phyloP scores from a whole-genome alignment of 371 early-diverging fungal species.

The Quaeritorhiza haematococci region DNA sequence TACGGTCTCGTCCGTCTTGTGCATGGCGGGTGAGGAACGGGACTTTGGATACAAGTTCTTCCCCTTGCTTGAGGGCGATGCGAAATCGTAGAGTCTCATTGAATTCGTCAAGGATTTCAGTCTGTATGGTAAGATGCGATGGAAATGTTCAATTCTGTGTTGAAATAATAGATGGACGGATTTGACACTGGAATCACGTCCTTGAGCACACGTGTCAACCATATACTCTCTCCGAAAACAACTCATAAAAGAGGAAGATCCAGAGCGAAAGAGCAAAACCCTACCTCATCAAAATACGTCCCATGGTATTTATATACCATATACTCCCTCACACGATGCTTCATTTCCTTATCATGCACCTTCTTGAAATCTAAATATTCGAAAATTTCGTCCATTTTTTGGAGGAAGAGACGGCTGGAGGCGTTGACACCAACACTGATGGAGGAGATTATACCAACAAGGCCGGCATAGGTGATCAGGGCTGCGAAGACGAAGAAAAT shows the following conservation, averaged over 20 bases:
- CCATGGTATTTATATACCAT: slow-evolving; percentile 32
- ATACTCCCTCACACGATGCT: slow-evolving; percentile 20
- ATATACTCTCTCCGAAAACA: no score
- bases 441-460: slow-evolving; percentile 32
- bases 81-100: no score
- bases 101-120: no score
- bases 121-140: no score
- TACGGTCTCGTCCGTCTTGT: slow-evolving; percentile 24
- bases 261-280: no score
- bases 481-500: not conserved
- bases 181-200: no score
- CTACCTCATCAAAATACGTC: slow-evolving; percentile 36
- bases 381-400: slow-evolving; percentile 38
- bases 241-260: no score
- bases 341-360: slow-evolving; percentile 17
- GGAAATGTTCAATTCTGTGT: no score
- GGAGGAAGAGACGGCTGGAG: slow-evolving; percentile 31
- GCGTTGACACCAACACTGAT: slow-evolving; percentile 29
- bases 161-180: no score
- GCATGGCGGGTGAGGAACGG: slow-evolving; percentile 24
- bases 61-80: no score
- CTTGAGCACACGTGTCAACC: no score
- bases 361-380: no score
- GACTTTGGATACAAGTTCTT: slow-evolving; percentile 19
- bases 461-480: slow-evolving; percentile 4